Conservation (phyloP, 345 rosid species). For the Brassica juncea region DNA sequence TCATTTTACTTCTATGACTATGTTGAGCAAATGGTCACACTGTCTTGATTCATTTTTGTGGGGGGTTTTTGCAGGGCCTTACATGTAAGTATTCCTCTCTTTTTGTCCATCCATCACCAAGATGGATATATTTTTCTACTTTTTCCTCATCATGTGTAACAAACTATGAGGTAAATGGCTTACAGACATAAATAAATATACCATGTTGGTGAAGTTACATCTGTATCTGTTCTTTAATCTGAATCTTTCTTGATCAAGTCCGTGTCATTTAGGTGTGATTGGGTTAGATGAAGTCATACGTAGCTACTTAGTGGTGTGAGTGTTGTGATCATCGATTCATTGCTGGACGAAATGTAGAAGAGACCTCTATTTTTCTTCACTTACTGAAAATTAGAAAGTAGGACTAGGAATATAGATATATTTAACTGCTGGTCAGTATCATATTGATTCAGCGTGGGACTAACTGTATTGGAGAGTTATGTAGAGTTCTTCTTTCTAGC, state of each 20-base stretch:
- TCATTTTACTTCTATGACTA: not conserved
- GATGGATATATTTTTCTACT: not conserved
- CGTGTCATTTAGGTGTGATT: not conserved
- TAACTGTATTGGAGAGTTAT: not conserved
- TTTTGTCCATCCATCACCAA: not conserved
- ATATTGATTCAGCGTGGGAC: not conserved
- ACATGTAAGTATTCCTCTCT: constrained; percentile 65
- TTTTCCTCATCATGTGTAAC: not conserved
- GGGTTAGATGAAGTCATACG: not conserved
- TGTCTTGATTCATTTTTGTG: constrained; percentile 19
- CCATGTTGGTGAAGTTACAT: not conserved
- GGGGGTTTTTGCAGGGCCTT: constrained; percentile 72
- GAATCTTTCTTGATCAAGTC: not conserved
- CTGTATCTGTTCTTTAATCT: not conserved
- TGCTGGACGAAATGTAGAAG: constrained; percentile 5
- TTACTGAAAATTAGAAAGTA: not conserved
- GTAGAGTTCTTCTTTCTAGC: constrained; percentile 13
- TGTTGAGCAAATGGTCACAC: not conserved
- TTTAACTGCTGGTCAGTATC: not conserved
- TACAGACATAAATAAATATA: not conserved
- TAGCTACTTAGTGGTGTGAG: not conserved
- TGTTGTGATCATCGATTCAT: constrained; percentile 3
- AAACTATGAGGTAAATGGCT: not conserved
- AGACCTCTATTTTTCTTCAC: not conserved
- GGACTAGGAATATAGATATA: not conserved